Conservation (phyloP, 768 basidiomycete genomes). For the Chalciporus chontae region DNA sequence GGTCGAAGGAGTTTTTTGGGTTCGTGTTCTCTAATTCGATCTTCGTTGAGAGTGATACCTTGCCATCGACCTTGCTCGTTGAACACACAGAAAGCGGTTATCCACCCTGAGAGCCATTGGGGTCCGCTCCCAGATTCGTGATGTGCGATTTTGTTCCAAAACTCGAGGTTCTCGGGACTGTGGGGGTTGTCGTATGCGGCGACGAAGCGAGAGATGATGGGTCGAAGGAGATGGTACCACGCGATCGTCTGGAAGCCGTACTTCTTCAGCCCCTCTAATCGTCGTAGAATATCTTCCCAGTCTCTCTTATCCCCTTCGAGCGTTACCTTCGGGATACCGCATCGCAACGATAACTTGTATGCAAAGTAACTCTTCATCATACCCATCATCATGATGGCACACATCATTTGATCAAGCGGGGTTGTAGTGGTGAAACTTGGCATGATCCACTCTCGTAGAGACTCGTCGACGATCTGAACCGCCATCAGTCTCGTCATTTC, state of each 20-base stretch:
- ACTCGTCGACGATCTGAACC: constrained; percentile 20
- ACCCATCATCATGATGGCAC: constrained; percentile 41
- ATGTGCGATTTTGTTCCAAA: constrained; percentile 37
- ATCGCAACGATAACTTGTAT: constrained; percentile 29
- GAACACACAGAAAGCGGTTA: constrained; percentile 36
- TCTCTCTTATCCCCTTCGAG: constrained; percentile 41
- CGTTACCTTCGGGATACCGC: constrained; percentile 45
- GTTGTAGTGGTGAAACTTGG: constrained; percentile 47
- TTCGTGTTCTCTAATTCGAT: constrained; percentile 26
- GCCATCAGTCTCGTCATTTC: constrained; percentile 22
- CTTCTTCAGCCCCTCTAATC: constrained; percentile 37
- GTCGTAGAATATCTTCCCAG: constrained; percentile 33
- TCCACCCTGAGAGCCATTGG: constrained; percentile 37
- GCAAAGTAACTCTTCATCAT: constrained; percentile 40
- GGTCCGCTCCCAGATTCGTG: constrained; percentile 26
- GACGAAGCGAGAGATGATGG: constrained; percentile 37
- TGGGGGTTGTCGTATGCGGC: constrained; percentile 33
- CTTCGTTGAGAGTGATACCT: constrained; percentile 28
- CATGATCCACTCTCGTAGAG: constrained; percentile 38
- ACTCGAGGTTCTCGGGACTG: constrained; percentile 30
- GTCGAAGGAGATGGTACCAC: constrained; percentile 40
- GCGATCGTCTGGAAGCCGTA: constrained; percentile 36
- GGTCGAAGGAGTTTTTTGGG: constrained; percentile 32
- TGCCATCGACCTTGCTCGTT: constrained; percentile 31
- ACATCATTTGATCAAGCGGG: constrained; percentile 33